phyloP scores from a whole-genome alignment of 2,329 filamentous ascomycete genomes.

The Fusarium sp. region DNA sequence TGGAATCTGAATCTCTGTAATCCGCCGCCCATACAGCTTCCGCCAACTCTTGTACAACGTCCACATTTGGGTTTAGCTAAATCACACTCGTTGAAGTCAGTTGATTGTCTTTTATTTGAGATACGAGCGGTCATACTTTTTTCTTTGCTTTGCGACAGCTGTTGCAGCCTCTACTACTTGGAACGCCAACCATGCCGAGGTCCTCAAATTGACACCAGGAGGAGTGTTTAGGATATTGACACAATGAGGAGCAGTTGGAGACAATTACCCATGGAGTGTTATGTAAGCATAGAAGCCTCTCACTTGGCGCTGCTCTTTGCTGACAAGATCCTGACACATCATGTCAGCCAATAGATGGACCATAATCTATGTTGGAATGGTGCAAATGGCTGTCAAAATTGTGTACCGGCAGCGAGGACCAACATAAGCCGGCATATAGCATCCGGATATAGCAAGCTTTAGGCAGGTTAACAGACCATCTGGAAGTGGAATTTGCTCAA shows the following conservation, averaged over 20 bases:
- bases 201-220: too few relatives aligned
- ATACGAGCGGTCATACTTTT: not conserved
- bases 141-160: conserved; percentile 29
- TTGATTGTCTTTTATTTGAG: rapidly evolving
- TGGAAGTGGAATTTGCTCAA: too few relatives aligned
- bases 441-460: too few relatives aligned
- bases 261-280: not conserved
- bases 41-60: conserved; percentile 1
- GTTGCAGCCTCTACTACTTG: conserved; percentile 19
- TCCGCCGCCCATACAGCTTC: not conserved
- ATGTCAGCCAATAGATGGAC: not conserved
- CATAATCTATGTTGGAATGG: not conserved
- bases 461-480: too few relatives aligned
- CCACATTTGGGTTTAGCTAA: conserved; percentile 22
- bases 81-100: conserved; percentile 15
- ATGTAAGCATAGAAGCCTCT: not conserved
- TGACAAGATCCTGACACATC: not conserved
- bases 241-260: not conserved
- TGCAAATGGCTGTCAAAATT: too few relatives aligned
- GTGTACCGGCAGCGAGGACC: too few relatives aligned
- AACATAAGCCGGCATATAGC: too few relatives aligned
- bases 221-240: too few relatives aligned
- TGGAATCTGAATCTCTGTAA: conserved; percentile 23
- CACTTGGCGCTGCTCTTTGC: not conserved
- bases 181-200: conserved; percentile 21